Conservation (phyloP, 225 moss, liverwort and hornwort species). For the Rhytidiadelphus loreus region DNA sequence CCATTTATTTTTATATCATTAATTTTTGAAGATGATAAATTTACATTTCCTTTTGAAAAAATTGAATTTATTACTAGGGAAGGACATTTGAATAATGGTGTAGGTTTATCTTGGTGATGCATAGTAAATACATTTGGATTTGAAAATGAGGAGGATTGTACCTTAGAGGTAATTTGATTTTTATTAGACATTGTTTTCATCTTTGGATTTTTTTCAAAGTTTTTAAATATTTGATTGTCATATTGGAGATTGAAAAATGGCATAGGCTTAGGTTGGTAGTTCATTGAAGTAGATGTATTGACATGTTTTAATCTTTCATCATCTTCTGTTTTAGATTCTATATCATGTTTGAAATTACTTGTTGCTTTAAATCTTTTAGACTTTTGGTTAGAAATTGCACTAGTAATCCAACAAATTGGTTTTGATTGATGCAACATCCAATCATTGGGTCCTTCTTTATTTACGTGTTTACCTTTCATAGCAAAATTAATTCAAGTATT, state of each 20-base stretch:
- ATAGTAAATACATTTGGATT: neutral
- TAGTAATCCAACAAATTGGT: neutral
- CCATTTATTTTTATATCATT: neutral
- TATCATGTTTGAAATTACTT: neutral
- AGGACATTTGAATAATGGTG: neutral
- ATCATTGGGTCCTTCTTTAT: conserved; percentile 4
- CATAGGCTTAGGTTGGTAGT: neutral
- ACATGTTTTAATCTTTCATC: neutral
- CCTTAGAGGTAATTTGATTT: neutral
- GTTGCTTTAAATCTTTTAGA: neutral
- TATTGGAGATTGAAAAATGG: neutral
- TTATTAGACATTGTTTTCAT: neutral
- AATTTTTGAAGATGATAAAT: neutral
- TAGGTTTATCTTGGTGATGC: conserved; percentile 8
- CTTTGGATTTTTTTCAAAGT: neutral
- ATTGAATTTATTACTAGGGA: neutral
- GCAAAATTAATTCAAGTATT: neutral
- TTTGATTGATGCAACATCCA: conserved; percentile 15
- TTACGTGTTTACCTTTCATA: neutral
- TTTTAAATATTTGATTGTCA: neutral
- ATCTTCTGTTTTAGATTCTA: neutral
- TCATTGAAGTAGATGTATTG: neutral
- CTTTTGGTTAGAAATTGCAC: neutral
- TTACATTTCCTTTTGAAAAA: neutral
- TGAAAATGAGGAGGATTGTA: neutral